Conservation (phyloP, 257 asterid genomes). For the Nicotiana noctiflora region DNA sequence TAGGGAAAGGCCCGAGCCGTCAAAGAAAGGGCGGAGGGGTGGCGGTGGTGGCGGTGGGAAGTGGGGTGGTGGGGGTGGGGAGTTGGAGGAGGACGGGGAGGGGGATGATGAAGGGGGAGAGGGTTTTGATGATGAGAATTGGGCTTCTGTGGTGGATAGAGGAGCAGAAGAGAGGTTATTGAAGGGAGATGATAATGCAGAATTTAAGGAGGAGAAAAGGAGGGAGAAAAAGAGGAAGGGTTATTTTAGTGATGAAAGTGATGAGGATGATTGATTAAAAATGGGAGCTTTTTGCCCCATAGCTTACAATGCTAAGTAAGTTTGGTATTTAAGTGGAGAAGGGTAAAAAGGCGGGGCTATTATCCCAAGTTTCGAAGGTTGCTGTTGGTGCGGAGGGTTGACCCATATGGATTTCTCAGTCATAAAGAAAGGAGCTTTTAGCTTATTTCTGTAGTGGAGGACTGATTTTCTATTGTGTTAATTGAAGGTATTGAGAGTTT, state of each 20-base stretch:
- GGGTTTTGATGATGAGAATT: conserved; percentile 56
- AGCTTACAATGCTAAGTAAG: background rate
- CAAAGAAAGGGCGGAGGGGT: conserved; percentile 59
- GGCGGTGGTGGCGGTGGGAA: conserved; percentile 23
- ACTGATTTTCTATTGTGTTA: background rate
- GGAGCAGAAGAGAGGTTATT: conserved; percentile 60
- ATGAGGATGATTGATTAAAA: conserved; percentile 52
- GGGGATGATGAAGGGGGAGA: conserved; percentile 43
- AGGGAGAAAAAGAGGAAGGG: conserved; percentile 77
- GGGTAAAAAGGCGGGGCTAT: background rate
- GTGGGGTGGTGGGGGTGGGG: conserved; percentile 14
- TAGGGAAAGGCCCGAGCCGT: conserved; percentile 68
- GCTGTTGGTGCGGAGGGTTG: too few species aligned
- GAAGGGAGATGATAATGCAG: conserved; percentile 30
- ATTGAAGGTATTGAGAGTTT: background rate
- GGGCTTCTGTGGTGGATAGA: conserved; percentile 93
- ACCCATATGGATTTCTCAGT: too few species aligned
- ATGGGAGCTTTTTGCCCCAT: too few species aligned
- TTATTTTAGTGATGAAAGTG: conserved; percentile 93
- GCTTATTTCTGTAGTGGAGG: background rate
- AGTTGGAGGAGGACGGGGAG: conserved; percentile 38
- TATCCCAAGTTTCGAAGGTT: background rate
- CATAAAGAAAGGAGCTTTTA: background rate
- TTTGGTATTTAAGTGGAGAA: background rate
- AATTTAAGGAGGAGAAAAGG: conserved; percentile 27